phyloP scores from a whole-genome alignment of 192 early-diverging fungal species.

The Coemansia sp. region DNA sequence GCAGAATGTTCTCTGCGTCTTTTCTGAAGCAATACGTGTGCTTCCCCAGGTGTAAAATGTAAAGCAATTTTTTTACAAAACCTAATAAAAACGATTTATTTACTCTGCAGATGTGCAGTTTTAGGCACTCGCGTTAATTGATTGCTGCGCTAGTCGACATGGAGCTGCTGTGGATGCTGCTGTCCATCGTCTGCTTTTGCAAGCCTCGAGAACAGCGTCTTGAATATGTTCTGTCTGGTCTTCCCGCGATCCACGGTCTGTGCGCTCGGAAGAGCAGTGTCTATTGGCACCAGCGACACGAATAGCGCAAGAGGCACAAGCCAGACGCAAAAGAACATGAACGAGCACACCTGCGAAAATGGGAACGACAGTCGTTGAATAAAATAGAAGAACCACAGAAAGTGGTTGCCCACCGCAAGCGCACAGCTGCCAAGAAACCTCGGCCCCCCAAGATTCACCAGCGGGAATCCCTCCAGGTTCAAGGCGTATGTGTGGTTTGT shows the following conservation, averaged over 20 bases:
- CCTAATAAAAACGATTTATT: no score
- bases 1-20: background rate
- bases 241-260: constrained; percentile 7
- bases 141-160: constrained; percentile 17
- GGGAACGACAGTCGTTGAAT: constrained; percentile 62
- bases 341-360: constrained; percentile 81
- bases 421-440: constrained; percentile 80
- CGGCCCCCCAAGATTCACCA: constrained; percentile 71
- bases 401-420: constrained; percentile 85
- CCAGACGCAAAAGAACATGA: constrained; percentile 96
- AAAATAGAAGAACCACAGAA: constrained; percentile 95
- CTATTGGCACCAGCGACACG: constrained; percentile 70
- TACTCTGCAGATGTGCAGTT: background rate
- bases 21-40: background rate
- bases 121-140: background rate
- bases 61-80: no score
- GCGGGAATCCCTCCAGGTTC: constrained; percentile 80
- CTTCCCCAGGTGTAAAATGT: no score
- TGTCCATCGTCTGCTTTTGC: constrained; percentile 12
- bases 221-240: constrained; percentile 38
- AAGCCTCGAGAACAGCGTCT: constrained; percentile 22
- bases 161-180: constrained; percentile 24
- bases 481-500: constrained; percentile 81
- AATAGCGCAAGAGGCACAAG: constrained; percentile 90
- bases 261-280: constrained; percentile 57